phyloP scores from a whole-genome alignment of 768 basidiomycete species.

The Phanerochaete carnosa region DNA sequence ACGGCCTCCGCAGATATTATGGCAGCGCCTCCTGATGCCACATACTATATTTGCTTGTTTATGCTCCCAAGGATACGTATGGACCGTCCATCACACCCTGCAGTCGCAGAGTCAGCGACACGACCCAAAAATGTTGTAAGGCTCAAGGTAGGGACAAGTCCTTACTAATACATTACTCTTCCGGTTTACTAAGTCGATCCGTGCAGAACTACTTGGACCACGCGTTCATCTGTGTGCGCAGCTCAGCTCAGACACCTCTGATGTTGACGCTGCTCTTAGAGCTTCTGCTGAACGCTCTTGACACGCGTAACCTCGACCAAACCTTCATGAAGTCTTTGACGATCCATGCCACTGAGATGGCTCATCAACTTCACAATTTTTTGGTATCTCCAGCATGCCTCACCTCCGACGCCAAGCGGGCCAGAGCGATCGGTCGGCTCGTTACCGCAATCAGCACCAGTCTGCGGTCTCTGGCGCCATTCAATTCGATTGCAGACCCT shows the following conservation, averaged over 20 bases:
- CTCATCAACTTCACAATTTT: constrained; percentile 32
- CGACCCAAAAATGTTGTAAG: background rate
- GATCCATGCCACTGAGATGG: background rate
- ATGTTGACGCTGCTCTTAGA: background rate
- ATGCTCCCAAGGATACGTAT: background rate
- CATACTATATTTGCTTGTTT: background rate
- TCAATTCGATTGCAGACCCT: constrained; percentile 10
- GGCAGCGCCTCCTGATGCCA: background rate
- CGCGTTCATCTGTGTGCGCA: background rate
- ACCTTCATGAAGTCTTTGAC: background rate
- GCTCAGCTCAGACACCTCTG: background rate
- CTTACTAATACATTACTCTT: background rate
- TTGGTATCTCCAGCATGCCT: constrained; percentile 38
- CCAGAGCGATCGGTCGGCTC: constrained; percentile 38
- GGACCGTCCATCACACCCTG: background rate
- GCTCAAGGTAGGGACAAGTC: background rate
- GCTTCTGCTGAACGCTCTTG: background rate
- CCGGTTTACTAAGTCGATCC: background rate
- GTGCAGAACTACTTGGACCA: background rate
- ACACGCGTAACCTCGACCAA: background rate
- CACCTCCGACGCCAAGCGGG: constrained; percentile 31
- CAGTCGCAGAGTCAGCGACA: background rate
- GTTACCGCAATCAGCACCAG: constrained; percentile 21
- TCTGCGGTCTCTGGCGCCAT: background rate
- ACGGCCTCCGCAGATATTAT: background rate